phyloP scores from a whole-genome alignment of 2,329 filamentous ascomycete species.

The Oidium heveae region DNA sequence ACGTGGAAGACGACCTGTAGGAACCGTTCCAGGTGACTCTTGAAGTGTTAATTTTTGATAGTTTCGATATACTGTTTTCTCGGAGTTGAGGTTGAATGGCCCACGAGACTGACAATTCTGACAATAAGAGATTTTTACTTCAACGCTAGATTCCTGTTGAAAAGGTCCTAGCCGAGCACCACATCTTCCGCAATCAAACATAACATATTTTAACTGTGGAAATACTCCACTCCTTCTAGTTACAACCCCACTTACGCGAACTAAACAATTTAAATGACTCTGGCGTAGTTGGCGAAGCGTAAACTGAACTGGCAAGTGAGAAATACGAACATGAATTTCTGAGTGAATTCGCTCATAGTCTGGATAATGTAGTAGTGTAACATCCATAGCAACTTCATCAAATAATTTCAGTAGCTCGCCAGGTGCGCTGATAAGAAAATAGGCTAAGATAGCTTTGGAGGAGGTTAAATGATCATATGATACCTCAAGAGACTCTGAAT shows the following conservation, averaged over 20 bases:
- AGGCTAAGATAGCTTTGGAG: slow-evolving; percentile 80
- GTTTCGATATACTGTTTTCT: slow-evolving; percentile 95
- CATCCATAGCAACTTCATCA: slow-evolving; percentile 89
- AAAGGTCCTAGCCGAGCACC: slow-evolving; percentile 80
- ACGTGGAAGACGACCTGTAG: slow-evolving; percentile 77
- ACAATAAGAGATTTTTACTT: slow-evolving; percentile 90
- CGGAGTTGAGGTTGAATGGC: slow-evolving; percentile 85
- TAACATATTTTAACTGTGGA: slow-evolving; percentile 93
- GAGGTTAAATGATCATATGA: slow-evolving; percentile 81
- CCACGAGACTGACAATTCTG: slow-evolving; percentile 89
- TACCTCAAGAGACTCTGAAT: slow-evolving; percentile 86
- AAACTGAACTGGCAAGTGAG: slow-evolving; percentile 80
- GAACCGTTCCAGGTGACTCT: slow-evolving; percentile 90
- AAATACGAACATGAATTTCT: slow-evolving; percentile 92
- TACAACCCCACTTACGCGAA: slow-evolving; percentile 84
- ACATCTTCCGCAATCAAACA: slow-evolving; percentile 91
- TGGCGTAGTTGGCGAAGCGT: slow-evolving; percentile 88
- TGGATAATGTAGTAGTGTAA: slow-evolving; percentile 83
- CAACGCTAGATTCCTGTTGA: slow-evolving; percentile 87
- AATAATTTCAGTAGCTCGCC: slow-evolving; percentile 92
- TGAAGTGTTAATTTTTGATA: slow-evolving; percentile 96
- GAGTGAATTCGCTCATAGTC: slow-evolving; percentile 95
- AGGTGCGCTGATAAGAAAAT: slow-evolving; percentile 87
- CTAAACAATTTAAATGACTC: slow-evolving; percentile 82
- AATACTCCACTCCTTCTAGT: slow-evolving; percentile 88